These are phyloP conservation scores for Trichoderma citrinoviride DNA, from an alignment of 2,329 filamentous ascomycete species.

Conservation along the genomic window DNA sequence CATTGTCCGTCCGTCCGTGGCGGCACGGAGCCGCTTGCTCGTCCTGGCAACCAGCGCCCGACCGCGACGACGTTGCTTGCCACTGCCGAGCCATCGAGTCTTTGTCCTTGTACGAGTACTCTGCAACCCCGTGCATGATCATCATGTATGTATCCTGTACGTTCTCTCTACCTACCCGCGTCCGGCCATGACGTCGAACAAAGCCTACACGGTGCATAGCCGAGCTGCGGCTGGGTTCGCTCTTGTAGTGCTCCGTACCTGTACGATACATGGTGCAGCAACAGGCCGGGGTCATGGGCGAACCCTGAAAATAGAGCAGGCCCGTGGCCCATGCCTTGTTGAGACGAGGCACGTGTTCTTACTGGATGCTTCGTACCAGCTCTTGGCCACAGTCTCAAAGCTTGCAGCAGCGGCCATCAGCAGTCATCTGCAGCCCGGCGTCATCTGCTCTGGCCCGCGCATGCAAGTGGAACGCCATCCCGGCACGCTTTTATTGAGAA, in stretches of 20 bases:
- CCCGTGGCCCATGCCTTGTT: neutral
- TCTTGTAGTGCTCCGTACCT: neutral
- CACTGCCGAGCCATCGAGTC: neutral
- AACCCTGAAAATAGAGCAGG: neutral
- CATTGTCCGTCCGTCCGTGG: conserved; percentile 7
- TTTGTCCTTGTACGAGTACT: neutral
- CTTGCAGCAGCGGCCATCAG: neutral
- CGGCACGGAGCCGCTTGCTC: conserved; percentile 9
- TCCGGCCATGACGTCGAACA: no score
- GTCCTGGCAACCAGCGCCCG: conserved; percentile 10
- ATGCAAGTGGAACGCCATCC: neutral
- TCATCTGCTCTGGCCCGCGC: neutral
- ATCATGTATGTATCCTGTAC: no score
- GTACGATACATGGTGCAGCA: neutral
- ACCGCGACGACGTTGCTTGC: conserved; percentile 1
- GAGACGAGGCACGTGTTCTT: conserved; percentile 4
- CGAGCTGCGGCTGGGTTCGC: no score
- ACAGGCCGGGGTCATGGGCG: neutral
- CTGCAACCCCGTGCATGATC: no score
- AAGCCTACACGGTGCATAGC: no score
- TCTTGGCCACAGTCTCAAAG: neutral
- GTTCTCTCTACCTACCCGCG: no score
- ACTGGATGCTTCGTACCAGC: neutral
- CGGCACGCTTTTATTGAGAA: neutral
- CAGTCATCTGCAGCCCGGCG: neutral